These are phyloP conservation scores for Heterobasidion irregulare DNA, from an alignment of 1,284 basidiomycete species.

Conservation along the genomic window DNA sequence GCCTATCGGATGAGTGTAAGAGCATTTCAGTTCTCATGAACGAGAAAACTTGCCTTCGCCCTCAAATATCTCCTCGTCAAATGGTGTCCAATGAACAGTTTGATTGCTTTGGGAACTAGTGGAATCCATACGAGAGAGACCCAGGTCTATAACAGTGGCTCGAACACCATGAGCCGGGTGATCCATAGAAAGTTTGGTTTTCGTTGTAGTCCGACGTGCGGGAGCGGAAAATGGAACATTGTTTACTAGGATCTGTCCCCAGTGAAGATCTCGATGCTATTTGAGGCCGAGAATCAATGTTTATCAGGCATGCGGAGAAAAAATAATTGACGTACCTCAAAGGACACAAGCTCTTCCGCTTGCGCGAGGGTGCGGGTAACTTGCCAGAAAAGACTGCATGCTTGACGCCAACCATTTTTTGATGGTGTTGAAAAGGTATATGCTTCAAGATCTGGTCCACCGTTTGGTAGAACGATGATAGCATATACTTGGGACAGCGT, in stretches of 20 bases:
- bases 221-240: slow-evolving; percentile 28
- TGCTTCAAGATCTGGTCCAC: slow-evolving; percentile 83
- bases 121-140: slow-evolving; percentile 77
- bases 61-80: slow-evolving; percentile 78
- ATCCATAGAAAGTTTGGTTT: slow-evolving; percentile 42
- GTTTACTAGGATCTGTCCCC: slow-evolving; percentile 93
- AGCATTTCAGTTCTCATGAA: background rate
- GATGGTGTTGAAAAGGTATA: slow-evolving; percentile 48
- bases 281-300: background rate
- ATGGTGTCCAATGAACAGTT: slow-evolving; percentile 60
- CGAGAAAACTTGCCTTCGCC: slow-evolving; percentile 54
- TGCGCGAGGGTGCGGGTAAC: slow-evolving; percentile 67
- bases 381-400: slow-evolving; percentile 88
- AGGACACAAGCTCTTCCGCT: slow-evolving; percentile 73
- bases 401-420: slow-evolving; percentile 75
- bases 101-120: slow-evolving; percentile 33
- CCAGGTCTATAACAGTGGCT: slow-evolving; percentile 90
- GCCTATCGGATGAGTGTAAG: slow-evolving; percentile 32
- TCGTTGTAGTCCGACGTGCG: slow-evolving; percentile 17
- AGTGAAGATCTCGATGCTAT: slow-evolving; percentile 95
- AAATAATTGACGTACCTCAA: slow-evolving; percentile 60
- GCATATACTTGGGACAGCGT: slow-evolving; percentile 73
- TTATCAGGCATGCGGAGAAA: background rate
- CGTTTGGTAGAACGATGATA: slow-evolving; percentile 84
- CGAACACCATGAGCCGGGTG: slow-evolving; percentile 51